A percentile compares a stretch with the other conserved stretches of the same genome.
Conservation (phyloP, 805 yeast species). For the Kazachstania viticola region DNA sequence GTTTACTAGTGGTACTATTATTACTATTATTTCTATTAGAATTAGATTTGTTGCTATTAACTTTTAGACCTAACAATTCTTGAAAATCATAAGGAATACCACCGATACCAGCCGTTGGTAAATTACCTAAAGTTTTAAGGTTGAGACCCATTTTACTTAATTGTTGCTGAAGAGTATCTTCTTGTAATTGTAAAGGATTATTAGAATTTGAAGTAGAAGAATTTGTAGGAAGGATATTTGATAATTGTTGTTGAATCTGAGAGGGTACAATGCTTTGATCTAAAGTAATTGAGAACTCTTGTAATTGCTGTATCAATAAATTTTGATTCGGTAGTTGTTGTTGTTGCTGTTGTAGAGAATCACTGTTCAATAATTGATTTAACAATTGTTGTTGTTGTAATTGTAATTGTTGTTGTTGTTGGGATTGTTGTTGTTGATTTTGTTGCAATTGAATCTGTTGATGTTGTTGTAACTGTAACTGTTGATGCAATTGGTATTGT, state of each 20-base stretch:
- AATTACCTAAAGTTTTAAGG: slow-evolving; percentile 9
- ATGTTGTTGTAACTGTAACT: slow-evolving; percentile 11
- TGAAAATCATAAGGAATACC: slow-evolving; percentile 25
- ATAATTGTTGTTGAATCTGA: slow-evolving; percentile 3
- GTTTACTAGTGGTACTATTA: slow-evolving; percentile 12
- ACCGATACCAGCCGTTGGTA: slow-evolving; percentile 24
- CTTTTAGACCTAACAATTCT: slow-evolving; percentile 17
- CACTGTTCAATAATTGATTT: slow-evolving; percentile 7
- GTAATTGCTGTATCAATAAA: slow-evolving; percentile 10
- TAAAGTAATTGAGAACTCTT: slow-evolving; percentile 8
- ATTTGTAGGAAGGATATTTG: not conserved
- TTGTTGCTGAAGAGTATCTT: slow-evolving; percentile 8
- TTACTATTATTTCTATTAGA: slow-evolving; percentile 4
- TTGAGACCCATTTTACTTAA: slow-evolving; percentile 10
- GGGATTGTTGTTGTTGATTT: slow-evolving; percentile 18
- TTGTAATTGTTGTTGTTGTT: slow-evolving; percentile 14
- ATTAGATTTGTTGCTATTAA: slow-evolving; percentile 8
- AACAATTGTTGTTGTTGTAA: slow-evolving; percentile 12
- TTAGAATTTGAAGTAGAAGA: not conserved
- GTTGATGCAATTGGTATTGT: slow-evolving; percentile 12
- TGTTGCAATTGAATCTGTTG: slow-evolving; percentile 13
- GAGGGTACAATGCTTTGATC: slow-evolving; percentile 5
- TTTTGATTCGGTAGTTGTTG: slow-evolving; percentile 5
- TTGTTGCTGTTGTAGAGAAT: slow-evolving; percentile 3
- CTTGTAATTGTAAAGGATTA: slow-evolving; percentile 4